Evolutionary conservation across 768 basidiomycete species (phyloP).

Genomic region (Terana coerulea): DNA sequence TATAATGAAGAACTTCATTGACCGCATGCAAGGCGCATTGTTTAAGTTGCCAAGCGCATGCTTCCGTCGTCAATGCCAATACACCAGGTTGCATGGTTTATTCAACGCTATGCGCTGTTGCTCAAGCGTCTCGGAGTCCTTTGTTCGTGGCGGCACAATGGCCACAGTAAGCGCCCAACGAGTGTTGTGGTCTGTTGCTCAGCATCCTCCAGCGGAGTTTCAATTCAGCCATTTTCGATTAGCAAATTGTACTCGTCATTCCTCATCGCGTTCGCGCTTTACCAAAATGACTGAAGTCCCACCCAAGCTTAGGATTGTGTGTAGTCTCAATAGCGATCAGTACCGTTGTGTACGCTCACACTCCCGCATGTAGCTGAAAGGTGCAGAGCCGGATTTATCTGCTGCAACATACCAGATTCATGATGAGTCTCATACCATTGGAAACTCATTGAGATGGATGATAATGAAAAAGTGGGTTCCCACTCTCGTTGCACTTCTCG

Average conservation of each 20-base stretch:
- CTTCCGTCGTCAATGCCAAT: slow-evolving; percentile 1
- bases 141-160: background rate
- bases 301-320: slow-evolving; percentile 23
- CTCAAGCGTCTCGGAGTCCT: background rate
- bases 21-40: background rate
- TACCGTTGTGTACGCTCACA: background rate
- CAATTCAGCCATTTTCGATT: background rate
- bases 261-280: background rate
- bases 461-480: slow-evolving; percentile 92
- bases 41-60: background rate
- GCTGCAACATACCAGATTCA: slow-evolving; percentile 89
- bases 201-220: background rate
- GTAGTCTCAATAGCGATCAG: background rate
- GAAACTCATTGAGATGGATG: slow-evolving; percentile 96
- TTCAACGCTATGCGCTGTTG: background rate
- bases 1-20: background rate
- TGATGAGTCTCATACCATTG: slow-evolving; percentile 95
- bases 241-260: background rate
- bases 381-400: slow-evolving; percentile 76
- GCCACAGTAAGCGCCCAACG: background rate
- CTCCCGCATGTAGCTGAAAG: slow-evolving; percentile 61
- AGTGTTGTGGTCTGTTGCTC: background rate
- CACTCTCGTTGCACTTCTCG: slow-evolving; percentile 4
- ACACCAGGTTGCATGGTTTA: too few relatives aligned
- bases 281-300: slow-evolving; percentile 17